These are phyloP conservation scores for Aspergillus glaucus DNA, from an alignment of 2,329 filamentous ascomycete genomes.

Conservation along the genomic window DNA sequence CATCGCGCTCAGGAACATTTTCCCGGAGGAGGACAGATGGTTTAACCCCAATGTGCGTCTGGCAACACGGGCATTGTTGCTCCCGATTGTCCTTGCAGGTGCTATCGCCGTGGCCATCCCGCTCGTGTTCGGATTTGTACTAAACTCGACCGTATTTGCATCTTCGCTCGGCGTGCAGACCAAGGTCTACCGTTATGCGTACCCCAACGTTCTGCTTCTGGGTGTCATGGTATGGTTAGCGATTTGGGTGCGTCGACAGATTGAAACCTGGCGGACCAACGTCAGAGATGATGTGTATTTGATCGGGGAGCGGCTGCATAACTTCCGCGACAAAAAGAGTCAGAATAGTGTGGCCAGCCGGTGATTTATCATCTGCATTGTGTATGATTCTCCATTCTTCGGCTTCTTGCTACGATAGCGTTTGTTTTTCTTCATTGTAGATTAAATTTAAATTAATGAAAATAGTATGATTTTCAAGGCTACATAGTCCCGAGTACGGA, in stretches of 20 bases:
- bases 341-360: conserved; percentile 15
- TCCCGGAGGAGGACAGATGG: conserved; percentile 60
- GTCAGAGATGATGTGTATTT: conserved; percentile 94
- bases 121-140: conserved; percentile 49
- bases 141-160: conserved; percentile 41
- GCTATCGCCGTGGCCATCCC: conserved; percentile 59
- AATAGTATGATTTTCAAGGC: too few species aligned
- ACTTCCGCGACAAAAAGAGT: conserved; percentile 64
- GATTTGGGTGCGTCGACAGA: conserved; percentile 44
- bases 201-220: conserved; percentile 58
- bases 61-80: conserved; percentile 78
- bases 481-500: too few species aligned
- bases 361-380: too few species aligned
- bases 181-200: conserved; percentile 61
- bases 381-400: too few species aligned
- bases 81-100: conserved; percentile 64
- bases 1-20: conserved; percentile 65
- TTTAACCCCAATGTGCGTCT: conserved; percentile 70
- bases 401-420: not conserved
- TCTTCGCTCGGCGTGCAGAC: conserved; percentile 27
- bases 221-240: conserved; percentile 45
- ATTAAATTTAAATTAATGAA: too few species aligned
- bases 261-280: conserved; percentile 69
- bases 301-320: conserved; percentile 89
- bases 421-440: not conserved